Evolutionary conservation across 192 early-diverging fungal genomes (phyloP), one percentile per base, ranked within the genome.

Genomic region (Chytriomyces hyalinus): DNA sequence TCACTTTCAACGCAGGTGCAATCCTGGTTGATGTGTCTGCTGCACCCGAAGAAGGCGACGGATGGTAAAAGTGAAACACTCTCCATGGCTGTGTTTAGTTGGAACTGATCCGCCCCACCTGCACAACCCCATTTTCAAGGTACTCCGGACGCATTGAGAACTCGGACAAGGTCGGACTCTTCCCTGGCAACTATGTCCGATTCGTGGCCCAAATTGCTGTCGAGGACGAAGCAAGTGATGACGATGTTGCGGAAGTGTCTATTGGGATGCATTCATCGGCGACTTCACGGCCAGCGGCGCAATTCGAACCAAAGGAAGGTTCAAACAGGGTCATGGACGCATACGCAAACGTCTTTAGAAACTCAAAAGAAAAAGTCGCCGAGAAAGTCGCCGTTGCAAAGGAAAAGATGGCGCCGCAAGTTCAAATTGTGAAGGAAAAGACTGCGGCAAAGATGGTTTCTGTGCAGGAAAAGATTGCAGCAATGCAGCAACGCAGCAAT

Each of bases 131-230:
- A n/a, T n/a, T 36, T 36, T 36, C 28, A 36, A 36, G 28, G 28
- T 36, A 83, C 28, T 72, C 80, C 60, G 90, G 90, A 17, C 78
- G 77, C 28, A 28, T 91, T n/a, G 75, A 88, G 53, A 69, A 80
- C 1, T 82, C 84, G 15, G 71, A 72, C 0, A 65, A 75, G 22
- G 70, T 80, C 26, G 90, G 90, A 1, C 73, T 91, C 17, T 91
- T 91, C 72, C 90, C 90, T 46, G 83, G 81, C 50, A 91, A 91
- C 75, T 90, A 91, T 70, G 89, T 87, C 7, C 45, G 49, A 28
- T 76, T 79, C 53, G 53, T 57, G 53, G 53, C 53, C 20, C 13
- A 17, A 20, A 57, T 57, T 20, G 53, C 53, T 11, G 53, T 17
- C 11, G 53, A 57, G 53, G 53, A 57, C 11, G 53, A 57, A 11